Evolutionary conservation across 139 green algal species (phyloP).

Genomic region (Chlorella sp.): DNA sequence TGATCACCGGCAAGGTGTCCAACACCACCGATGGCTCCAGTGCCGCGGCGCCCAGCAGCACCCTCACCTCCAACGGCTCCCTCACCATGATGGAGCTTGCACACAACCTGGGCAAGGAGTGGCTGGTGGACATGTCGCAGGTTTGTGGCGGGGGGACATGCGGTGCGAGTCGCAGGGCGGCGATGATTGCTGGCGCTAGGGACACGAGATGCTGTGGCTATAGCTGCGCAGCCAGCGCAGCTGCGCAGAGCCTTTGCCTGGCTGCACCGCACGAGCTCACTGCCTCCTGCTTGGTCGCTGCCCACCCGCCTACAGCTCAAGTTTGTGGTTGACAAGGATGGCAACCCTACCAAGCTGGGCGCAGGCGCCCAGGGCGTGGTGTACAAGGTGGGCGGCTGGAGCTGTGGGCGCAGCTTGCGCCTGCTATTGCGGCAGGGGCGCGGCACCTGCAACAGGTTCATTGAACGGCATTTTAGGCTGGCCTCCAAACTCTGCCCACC

Average conservation of each 20-base stretch:
- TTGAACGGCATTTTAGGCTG: too few relatives aligned
- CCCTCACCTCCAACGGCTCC: background rate
- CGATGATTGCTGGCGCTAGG: too few relatives aligned
- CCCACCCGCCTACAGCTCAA: background rate
- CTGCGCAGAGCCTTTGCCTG: too few relatives aligned
- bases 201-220: too few relatives aligned
- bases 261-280: too few relatives aligned
- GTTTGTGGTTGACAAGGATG: background rate
- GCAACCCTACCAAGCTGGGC: background rate
- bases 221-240: too few relatives aligned
- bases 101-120: background rate
- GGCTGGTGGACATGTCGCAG: conserved; percentile 13
- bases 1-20: background rate
- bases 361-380: background rate
- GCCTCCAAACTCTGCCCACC: background rate
- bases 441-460: background rate
- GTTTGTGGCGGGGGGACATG: background rate
- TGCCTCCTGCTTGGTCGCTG: too few relatives aligned
- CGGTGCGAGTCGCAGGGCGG: too few relatives aligned
- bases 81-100: background rate
- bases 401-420: background rate
- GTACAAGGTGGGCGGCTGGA: background rate
- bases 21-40: too few relatives aligned
- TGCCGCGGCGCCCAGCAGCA: background rate
- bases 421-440: too few relatives aligned